Evolutionary conservation across 108 stramenopile genomes (phyloP).

Genomic region (Tribonema minus): DNA sequence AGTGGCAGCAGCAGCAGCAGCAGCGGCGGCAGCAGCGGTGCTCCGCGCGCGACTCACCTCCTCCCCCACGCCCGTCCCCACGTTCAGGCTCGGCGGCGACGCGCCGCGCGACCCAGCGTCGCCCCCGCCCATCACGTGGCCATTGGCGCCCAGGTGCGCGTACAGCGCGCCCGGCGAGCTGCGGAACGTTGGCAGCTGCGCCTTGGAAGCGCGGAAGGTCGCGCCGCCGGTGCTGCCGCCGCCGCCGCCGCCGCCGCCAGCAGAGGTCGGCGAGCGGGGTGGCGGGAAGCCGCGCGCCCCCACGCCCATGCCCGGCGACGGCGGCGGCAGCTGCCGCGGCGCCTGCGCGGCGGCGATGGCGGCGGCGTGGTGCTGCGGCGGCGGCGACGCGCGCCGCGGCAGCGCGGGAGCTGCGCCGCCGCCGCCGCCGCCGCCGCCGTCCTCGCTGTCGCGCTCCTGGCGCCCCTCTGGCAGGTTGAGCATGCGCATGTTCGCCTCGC

Average conservation of each 20-base stretch:
- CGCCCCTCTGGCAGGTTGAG: slow-evolving; percentile 33
- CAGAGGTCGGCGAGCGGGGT: background rate
- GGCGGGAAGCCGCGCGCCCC: background rate
- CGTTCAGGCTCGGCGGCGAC: too few relatives aligned
- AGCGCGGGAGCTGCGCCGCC: background rate
- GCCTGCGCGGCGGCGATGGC: too few relatives aligned
- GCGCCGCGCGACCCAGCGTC: too few relatives aligned
- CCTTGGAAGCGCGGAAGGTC: background rate
- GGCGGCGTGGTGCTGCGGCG: slow-evolving; percentile 1
- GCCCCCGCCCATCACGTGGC: too few relatives aligned
- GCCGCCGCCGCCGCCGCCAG: background rate
- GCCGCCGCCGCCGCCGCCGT: background rate
- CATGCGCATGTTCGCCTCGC: slow-evolving; percentile 18
- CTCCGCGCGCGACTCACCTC: too few relatives aligned
- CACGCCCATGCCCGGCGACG: background rate
- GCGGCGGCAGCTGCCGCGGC: too few relatives aligned
- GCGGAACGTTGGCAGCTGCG: too few relatives aligned
- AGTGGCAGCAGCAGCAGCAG: too few relatives aligned
- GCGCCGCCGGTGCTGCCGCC: background rate
- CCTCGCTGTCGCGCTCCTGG: slow-evolving; percentile 8
- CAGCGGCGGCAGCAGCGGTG: too few relatives aligned
- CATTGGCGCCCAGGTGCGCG: too few relatives aligned
- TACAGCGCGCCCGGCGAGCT: too few relatives aligned
- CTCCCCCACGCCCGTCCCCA: too few relatives aligned
- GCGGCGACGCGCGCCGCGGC: background rate